Evolutionary conservation across 179 eudicot genomes (phyloP), one percentile per base, ranked within the genome.

Genomic region (Gypsophila paniculata): DNA sequence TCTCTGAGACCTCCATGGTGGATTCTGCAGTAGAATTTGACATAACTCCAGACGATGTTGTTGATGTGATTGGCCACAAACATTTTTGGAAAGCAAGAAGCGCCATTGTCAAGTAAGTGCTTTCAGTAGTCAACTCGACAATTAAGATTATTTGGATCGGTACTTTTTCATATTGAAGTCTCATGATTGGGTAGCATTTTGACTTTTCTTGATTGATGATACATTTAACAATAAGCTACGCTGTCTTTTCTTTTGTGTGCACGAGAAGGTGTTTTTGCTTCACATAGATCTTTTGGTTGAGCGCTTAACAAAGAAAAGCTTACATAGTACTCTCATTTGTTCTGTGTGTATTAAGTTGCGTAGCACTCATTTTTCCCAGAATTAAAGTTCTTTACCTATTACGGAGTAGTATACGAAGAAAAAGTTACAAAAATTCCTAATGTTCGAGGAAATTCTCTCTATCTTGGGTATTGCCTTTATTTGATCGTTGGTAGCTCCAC

Each of bases 71-170:
- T 68, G 98, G 98, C 69, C 91, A 79, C 76, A 89, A 91, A 63
- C 95, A 89, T 76, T 92, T 92, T 76, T 90, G 96, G 97, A 90
- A 85, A 79, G 91, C 97, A 61, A 84, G 97, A 74, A 83, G 79
- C 63, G 96, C 89, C 39, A 91, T 93, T 73, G 91, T 80, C 81
- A 86, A 91, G 98, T 94, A 85, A 89, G 99, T 80, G 70, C 8
- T 49, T 66, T 15, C 19, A 6, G 39, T 53, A 8, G 14, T 18
- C 36, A 13, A 17, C 42, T 42, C 6, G 46, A 42, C 0, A 42
- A 42, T 69, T 14, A 7, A 32, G 15, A 22, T 63, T 59, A 15
- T 34, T 23, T 74, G 29, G 5, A 42, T 32, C 32, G 5, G 48
- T 52, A 60, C 48, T 25, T 70, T 57, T 53, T 61, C 18, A 8